phyloP scores from a whole-genome alignment of 2,329 filamentous ascomycete genomes.

The Aspergillus proliferans region DNA sequence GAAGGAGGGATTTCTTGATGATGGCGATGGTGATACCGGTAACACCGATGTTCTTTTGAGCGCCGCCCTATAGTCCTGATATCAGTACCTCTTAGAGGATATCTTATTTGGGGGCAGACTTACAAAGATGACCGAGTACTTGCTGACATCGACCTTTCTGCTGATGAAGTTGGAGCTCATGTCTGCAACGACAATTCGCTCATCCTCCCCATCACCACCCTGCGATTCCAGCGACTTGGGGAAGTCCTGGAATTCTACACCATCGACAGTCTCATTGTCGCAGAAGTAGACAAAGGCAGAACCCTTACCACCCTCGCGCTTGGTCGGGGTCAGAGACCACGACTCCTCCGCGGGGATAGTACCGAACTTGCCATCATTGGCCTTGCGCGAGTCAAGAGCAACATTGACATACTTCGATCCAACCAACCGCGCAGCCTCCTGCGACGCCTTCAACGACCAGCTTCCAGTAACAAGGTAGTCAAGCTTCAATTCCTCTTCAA shows the following conservation, averaged over 20 bases:
- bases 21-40: constrained; percentile 83
- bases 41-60: constrained; percentile 88
- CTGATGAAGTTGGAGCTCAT: constrained; percentile 94
- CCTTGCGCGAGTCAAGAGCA: constrained; percentile 58
- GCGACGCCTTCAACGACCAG: constrained; percentile 83
- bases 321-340: constrained; percentile 64
- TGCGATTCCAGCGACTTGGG: constrained; percentile 58
- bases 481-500: constrained; percentile 66
- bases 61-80: constrained; percentile 50
- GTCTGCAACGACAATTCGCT: constrained; percentile 77
- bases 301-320: constrained; percentile 47
- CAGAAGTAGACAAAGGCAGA: constrained; percentile 77
- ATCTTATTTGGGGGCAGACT: constrained; percentile 9
- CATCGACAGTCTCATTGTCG: constrained; percentile 74
- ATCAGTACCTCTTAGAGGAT: constrained; percentile 10
- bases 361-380: constrained; percentile 76
- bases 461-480: constrained; percentile 89
- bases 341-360: constrained; percentile 69
- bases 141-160: constrained; percentile 66
- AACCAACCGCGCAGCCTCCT: constrained; percentile 72
- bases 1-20: constrained; percentile 72
- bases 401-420: constrained; percentile 73
- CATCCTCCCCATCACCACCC: constrained; percentile 51
- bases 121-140: constrained; percentile 82
- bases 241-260: constrained; percentile 76